These are phyloP conservation scores for Rhodotorula toruloides DNA, from an alignment of 768 basidiomycete genomes.

Conservation along the genomic window DNA sequence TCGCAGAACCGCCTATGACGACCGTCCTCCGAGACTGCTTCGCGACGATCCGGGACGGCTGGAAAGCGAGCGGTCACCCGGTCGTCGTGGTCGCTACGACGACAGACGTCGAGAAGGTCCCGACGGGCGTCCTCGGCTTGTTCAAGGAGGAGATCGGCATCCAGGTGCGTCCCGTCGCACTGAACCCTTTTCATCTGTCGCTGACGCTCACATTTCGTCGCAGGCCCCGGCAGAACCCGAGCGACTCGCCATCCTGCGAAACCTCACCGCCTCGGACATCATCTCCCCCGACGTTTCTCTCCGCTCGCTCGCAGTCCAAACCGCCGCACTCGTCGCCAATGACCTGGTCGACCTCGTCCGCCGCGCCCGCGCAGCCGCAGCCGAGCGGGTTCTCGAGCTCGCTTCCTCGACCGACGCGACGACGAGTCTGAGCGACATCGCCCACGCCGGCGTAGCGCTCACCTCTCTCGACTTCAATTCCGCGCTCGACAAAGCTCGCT, in stretches of 20 bases:
- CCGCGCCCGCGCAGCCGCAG: constrained; percentile 57
- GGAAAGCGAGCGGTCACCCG: constrained; percentile 63
- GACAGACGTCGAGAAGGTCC: constrained; percentile 61
- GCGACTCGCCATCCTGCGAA: constrained; percentile 59
- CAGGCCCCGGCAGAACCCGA: constrained; percentile 78
- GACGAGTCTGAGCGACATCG: constrained; percentile 32
- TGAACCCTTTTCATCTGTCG: background rate
- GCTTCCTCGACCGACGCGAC: background rate
- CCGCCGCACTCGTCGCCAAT: constrained; percentile 78
- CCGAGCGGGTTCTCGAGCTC: constrained; percentile 47
- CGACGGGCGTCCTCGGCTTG: constrained; percentile 58
- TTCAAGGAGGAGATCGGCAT: constrained; percentile 83
- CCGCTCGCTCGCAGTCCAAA: constrained; percentile 68
- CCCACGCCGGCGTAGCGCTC: constrained; percentile 48
- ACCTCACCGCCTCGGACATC: constrained; percentile 48
- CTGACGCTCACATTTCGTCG: background rate
- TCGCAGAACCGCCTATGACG: constrained; percentile 61
- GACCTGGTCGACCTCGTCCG: constrained; percentile 69
- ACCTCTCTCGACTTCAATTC: constrained; percentile 62
- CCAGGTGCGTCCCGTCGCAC: constrained; percentile 54
- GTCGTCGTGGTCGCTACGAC: constrained; percentile 71
- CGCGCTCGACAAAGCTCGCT: constrained; percentile 66
- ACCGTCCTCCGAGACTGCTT: constrained; percentile 63
- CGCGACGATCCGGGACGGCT: constrained; percentile 55
- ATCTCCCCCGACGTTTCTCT: constrained; percentile 75